Base-by-base conservation (phyloP, 345 rosid species). In the Boechera retrofracta region DNA sequence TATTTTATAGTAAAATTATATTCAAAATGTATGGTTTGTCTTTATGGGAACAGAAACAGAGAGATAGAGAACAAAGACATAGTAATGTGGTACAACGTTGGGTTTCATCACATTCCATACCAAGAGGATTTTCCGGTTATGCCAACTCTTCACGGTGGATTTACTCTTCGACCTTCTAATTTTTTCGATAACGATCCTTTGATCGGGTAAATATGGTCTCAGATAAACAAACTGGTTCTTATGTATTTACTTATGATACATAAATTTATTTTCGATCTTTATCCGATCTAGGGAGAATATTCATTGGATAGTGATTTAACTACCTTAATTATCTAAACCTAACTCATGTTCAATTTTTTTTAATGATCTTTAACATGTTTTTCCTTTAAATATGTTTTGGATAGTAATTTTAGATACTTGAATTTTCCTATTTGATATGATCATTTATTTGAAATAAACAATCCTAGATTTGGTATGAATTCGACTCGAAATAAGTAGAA, bases 121-220 rank as follows among this genome's bases (percentile, higher is more conserved):
- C 94, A 90, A 78, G 98, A 92, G 74, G 96, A 92, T 79, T 92
- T 89, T 60, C 98, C 96, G 0, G 82, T 85, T 5, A 92, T 92
- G 98, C 83, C 94, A 0, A 81, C 85, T 4, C 68, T 92, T 41
- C 82, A 80, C 0, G 84, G 81, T 5, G 92, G 92, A 9, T 90
- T 92, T 74, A 87, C 89, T 80, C 94, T 90, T 42, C 86, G 86
- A 16, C 96, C 96, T 0, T 73, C 88, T 1, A 86, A 87, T 64
- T 92, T 90, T 62, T 90, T 87, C 38, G 87, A 90, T 60, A 82
- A 83, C 47, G 91, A 89, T 53, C 94, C 90, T 8, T 73, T 87
- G 71, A 71, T 82, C 2, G 64, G 47, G 12, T 76, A 61, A 69
- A 12, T 16, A 67, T 13, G 47, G 52, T 1, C 7, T 61, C 10